phyloP scores from a whole-genome alignment of 345 rosid genomes.

The Cardamine resedifolia region DNA sequence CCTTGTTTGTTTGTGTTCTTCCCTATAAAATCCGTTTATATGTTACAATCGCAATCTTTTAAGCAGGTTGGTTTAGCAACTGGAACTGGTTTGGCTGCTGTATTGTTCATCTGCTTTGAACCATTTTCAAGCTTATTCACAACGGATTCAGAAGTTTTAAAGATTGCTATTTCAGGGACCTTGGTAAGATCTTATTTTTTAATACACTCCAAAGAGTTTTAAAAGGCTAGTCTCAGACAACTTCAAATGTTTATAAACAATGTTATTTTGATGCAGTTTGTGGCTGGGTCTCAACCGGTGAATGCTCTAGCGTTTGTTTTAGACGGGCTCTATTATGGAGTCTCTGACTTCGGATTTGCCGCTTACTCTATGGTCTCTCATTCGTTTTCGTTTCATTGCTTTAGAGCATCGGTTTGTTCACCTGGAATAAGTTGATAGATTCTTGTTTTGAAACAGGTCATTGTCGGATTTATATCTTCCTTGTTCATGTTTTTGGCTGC shows the following conservation, averaged over 20 bases:
- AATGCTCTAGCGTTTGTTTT: slow-evolving; percentile 88
- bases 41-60: neutral
- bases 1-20: slow-evolving; percentile 1
- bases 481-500: slow-evolving; percentile 62
- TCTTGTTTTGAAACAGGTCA: slow-evolving; percentile 46
- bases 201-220: neutral
- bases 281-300: slow-evolving; percentile 91
- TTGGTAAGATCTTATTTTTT: slow-evolving; percentile 53
- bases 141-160: slow-evolving; percentile 76
- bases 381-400: neutral
- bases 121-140: slow-evolving; percentile 71
- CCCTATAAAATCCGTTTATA: neutral
- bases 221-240: neutral
- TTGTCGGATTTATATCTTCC: slow-evolving; percentile 63
- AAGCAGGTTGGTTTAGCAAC: slow-evolving; percentile 77
- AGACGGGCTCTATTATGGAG: slow-evolving; percentile 94
- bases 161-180: slow-evolving; percentile 73
- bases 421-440: neutral
- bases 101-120: slow-evolving; percentile 70
- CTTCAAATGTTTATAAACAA: slow-evolving; percentile 1
- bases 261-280: slow-evolving; percentile 56
- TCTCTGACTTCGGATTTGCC: slow-evolving; percentile 88
- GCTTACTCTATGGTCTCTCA: slow-evolving; percentile 79
- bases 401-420: neutral
- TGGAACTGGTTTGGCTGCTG: slow-evolving; percentile 66